These are phyloP conservation scores for Solanum appendiculatum DNA, from an alignment of 257 asterid genomes.

Conservation along the genomic window DNA sequence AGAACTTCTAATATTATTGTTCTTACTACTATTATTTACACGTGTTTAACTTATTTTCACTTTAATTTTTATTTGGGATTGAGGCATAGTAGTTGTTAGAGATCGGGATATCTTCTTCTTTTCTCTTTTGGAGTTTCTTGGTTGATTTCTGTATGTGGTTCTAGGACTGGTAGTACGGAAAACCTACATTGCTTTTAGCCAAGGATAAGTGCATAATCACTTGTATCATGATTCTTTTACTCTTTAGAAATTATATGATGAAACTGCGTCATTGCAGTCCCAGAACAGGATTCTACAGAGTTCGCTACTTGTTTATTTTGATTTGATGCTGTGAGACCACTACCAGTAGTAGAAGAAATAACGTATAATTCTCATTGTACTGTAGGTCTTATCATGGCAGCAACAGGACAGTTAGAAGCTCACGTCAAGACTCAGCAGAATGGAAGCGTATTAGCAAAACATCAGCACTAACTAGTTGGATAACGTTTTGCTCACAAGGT, in stretches of 20 bases:
- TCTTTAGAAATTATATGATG: not conserved
- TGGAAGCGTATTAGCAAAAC: constrained; percentile 10
- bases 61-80: not conserved
- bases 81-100: not conserved
- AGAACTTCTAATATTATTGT: not conserved
- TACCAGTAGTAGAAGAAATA: not conserved
- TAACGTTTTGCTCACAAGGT: not conserved
- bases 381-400: constrained; percentile 28
- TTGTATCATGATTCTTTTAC: not conserved
- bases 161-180: not conserved
- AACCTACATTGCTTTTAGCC: not conserved
- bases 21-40: not conserved
- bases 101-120: not conserved
- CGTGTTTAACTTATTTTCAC: not conserved
- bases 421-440: constrained; percentile 16
- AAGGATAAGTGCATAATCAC: not conserved
- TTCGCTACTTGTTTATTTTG: not conserved
- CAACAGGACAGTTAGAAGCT: constrained; percentile 23
- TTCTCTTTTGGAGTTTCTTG: not conserved
- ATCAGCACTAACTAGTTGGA: not conserved
- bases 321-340: not conserved
- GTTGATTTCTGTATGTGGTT: not conserved
- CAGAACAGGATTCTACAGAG: not conserved
- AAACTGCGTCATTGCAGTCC: not conserved
- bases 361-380: not conserved